Conservation (phyloP, 805 yeast genomes). For the Saturnispora sekii region DNA sequence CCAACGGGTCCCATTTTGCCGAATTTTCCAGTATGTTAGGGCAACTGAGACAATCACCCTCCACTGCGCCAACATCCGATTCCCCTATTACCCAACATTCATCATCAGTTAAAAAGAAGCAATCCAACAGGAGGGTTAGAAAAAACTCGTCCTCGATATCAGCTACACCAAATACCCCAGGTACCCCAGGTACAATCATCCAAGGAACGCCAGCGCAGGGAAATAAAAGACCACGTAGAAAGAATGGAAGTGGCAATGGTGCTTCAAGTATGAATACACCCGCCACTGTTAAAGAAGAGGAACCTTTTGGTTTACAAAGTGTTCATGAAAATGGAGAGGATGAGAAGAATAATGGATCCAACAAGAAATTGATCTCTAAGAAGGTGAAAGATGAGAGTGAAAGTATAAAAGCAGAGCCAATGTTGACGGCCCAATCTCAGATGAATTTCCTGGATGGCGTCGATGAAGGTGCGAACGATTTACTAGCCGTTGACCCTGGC, state of each 20-base stretch:
- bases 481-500: conserved; percentile 36
- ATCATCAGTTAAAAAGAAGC: conserved; percentile 9
- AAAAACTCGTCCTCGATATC: conserved; percentile 24
- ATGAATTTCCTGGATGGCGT: conserved; percentile 23
- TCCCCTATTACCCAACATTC: conserved; percentile 8
- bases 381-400: background rate
- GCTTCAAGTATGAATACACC: conserved; percentile 17
- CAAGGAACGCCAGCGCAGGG: conserved; percentile 4
- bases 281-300: conserved; percentile 22
- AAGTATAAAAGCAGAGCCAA: background rate
- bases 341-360: background rate
- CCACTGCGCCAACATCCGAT: conserved; percentile 10
- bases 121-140: conserved; percentile 18
- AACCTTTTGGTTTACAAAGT: conserved; percentile 12
- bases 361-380: background rate
- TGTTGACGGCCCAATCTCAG: background rate
- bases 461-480: conserved; percentile 30
- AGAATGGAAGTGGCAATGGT: conserved; percentile 9
- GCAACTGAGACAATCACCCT: conserved; percentile 12
- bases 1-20: conserved; percentile 11
- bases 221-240: conserved; percentile 15
- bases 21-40: conserved; percentile 16
- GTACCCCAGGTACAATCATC: conserved; percentile 14
- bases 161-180: conserved; percentile 27
- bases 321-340: background rate